Conservation (phyloP, 371 early-diverging fungal species). For the Lichtheimia hyalospora region DNA sequence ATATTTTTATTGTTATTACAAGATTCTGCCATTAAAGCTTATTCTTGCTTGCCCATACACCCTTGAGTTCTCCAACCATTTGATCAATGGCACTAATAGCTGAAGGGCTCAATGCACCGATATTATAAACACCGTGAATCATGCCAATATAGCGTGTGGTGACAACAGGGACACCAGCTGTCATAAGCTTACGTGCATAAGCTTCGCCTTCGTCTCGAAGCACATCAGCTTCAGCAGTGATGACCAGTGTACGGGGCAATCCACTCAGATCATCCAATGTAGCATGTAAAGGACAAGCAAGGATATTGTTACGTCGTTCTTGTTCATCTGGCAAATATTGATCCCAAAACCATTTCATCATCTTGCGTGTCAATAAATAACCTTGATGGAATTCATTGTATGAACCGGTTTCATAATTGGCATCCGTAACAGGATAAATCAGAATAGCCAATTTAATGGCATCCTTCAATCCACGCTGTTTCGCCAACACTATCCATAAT, state of each 20-base stretch:
- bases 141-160: slow-evolving; percentile 18
- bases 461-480: slow-evolving; percentile 17
- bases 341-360: slow-evolving; percentile 35
- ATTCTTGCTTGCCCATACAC: too few species aligned
- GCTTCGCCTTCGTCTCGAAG: slow-evolving; percentile 40
- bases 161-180: slow-evolving; percentile 27
- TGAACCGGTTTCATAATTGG: slow-evolving; percentile 21
- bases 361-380: slow-evolving; percentile 14
- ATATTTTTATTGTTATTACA: too few species aligned
- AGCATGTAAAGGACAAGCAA: slow-evolving; percentile 16
- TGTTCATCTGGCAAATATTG: slow-evolving; percentile 18
- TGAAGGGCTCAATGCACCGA: background rate
- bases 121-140: slow-evolving; percentile 13
- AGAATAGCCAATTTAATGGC: slow-evolving; percentile 25
- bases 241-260: slow-evolving; percentile 29
- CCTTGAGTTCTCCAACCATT: background rate
- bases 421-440: slow-evolving; percentile 27
- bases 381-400: slow-evolving; percentile 22
- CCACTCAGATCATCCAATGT: slow-evolving; percentile 23
- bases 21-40: too few species aligned
- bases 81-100: slow-evolving; percentile 7
- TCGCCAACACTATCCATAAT: slow-evolving; percentile 28
- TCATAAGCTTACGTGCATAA: slow-evolving; percentile 22
- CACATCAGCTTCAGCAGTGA: slow-evolving; percentile 37
- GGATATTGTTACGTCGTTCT: slow-evolving; percentile 10